These are phyloP conservation scores for Colletotrichum tabaci DNA, from an alignment of 2,329 filamentous ascomycete genomes.

Conservation along the genomic window DNA sequence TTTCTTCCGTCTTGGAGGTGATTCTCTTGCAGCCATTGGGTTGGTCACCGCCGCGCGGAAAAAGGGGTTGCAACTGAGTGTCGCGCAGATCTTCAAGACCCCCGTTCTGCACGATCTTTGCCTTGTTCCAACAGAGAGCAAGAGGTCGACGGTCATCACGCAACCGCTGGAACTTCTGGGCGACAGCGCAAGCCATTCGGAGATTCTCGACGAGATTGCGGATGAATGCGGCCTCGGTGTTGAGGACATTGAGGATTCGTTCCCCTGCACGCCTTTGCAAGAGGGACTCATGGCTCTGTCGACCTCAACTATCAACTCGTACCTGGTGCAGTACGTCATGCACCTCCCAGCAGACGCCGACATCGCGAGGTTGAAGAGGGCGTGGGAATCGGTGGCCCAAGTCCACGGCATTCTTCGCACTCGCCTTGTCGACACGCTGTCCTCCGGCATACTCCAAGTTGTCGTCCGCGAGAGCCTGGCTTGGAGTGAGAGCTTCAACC, in stretches of 20 bases:
- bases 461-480: conserved; percentile 18
- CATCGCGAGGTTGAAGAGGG: conserved; percentile 21
- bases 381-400: conserved; percentile 37
- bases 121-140: conserved; percentile 1
- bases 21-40: conserved; percentile 48
- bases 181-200: background rate
- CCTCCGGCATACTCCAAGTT: conserved; percentile 66
- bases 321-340: conserved; percentile 31
- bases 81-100: conserved; percentile 29
- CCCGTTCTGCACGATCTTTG: conserved; percentile 20
- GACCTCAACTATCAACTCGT: conserved; percentile 18
- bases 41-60: conserved; percentile 32
- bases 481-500: conserved; percentile 33
- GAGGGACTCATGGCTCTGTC: conserved; percentile 37
- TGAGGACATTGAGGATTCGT: conserved; percentile 29
- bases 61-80: conserved; percentile 4
- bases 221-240: conserved; percentile 8
- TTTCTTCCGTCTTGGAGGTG: conserved; percentile 47
- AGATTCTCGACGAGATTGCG: conserved; percentile 12
- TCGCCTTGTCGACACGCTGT: conserved; percentile 40
- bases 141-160: background rate
- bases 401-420: conserved; percentile 44
- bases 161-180: conserved; percentile 21
- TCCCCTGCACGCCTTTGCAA: conserved; percentile 32
- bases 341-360: background rate